phyloP scores from a whole-genome alignment of 495 filamentous ascomycete genomes.

The Neurospora sublineolata region DNA sequence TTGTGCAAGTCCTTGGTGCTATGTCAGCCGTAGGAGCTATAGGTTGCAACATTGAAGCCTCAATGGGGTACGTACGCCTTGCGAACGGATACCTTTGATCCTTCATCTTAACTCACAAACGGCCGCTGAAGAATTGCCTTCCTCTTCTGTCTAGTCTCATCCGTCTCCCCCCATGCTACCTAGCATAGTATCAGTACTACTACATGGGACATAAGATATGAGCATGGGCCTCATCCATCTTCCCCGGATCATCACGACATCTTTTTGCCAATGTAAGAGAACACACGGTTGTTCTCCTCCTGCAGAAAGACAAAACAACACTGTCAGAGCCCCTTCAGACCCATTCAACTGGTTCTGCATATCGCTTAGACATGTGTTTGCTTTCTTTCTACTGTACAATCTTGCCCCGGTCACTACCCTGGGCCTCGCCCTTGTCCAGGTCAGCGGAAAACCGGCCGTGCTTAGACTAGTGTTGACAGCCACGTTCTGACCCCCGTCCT shows the following conservation, averaged over 20 bases:
- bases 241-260: background rate
- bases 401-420: background rate
- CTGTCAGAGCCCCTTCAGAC: background rate
- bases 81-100: background rate
- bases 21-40: slow-evolving; percentile 1
- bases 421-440: background rate
- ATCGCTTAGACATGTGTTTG: background rate
- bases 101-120: background rate
- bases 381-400: background rate
- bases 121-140: background rate
- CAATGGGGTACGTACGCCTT: background rate
- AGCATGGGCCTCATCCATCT: background rate
- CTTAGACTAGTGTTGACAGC: background rate
- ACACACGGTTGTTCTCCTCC: background rate
- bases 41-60: background rate
- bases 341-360: background rate
- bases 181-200: background rate
- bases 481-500: background rate
- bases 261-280: background rate
- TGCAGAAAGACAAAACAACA: background rate
- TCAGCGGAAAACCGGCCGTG: background rate
- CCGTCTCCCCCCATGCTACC: background rate
- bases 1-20: slow-evolving; percentile 1
- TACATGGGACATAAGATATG: background rate
- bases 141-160: background rate